Percentiles rank a stretch among this genome's conserved stretches.
Conservation (phyloP, 2,329 filamentous ascomycete genomes). For the Helotiales sp. region DNA sequence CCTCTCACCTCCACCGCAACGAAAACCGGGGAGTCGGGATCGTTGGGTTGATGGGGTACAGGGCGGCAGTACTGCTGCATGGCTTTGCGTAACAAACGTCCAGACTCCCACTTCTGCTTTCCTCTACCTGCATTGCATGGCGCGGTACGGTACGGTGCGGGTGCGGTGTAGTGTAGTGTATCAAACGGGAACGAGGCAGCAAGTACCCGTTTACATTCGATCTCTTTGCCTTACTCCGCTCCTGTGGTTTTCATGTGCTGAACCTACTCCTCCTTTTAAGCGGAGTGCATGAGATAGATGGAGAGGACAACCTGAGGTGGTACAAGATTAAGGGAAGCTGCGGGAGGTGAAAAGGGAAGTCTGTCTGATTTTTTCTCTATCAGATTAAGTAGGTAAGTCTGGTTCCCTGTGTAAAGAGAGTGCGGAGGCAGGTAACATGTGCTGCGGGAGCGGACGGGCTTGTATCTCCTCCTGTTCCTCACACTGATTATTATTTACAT, state of each 20-base stretch:
- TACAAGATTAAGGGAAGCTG: neutral
- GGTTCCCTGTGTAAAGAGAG: neutral
- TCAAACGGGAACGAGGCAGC: neutral
- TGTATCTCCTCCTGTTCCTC: too few species aligned
- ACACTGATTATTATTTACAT: too few species aligned
- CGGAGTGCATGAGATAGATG: neutral
- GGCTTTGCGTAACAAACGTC: too few species aligned
- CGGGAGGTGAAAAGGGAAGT: too few species aligned
- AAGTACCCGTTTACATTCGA: neutral
- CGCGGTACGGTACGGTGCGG: neutral
- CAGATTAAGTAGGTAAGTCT: too few species aligned
- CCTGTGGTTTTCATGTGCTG: neutral
- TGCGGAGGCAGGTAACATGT: neutral
- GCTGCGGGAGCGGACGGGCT: neutral
- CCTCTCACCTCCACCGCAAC: neutral
- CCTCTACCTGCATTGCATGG: neutral
- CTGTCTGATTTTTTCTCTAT: neutral
- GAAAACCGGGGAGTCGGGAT: slow-evolving; percentile 8
- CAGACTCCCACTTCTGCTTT: neutral
- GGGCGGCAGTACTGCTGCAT: neutral
- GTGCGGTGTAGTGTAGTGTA: neutral
- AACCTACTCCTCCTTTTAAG: neutral
- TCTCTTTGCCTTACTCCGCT: neutral
- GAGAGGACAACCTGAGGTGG: neutral
- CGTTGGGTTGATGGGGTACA: neutral